Evolutionary conservation across 495 filamentous ascomycete genomes (phyloP).

Genomic region (Antarctomyces pellizariae): DNA sequence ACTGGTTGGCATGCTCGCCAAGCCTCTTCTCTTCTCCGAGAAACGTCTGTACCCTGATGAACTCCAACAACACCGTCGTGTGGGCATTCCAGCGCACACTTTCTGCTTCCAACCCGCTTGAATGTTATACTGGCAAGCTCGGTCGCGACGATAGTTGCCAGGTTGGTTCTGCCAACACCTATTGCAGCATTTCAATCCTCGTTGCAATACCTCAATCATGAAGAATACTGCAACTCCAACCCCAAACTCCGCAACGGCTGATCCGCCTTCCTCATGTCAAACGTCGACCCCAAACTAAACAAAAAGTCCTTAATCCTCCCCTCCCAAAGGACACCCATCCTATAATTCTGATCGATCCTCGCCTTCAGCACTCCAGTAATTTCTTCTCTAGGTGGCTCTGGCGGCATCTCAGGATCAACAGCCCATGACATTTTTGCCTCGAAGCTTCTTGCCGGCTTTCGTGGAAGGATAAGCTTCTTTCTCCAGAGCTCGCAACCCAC

Average conservation of each 20-base stretch:
- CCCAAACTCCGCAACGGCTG: conserved; percentile 55
- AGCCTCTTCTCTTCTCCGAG: no score
- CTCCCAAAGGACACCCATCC: conserved; percentile 77
- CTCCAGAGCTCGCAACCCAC: conserved; percentile 82
- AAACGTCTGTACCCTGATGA: no score
- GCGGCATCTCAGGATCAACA: conserved; percentile 15
- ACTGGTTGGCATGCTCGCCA: no score
- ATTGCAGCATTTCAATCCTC: no score
- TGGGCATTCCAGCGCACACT: no score
- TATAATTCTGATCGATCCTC: conserved; percentile 61
- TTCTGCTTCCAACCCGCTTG: no score
- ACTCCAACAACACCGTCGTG: no score
- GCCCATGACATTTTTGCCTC: conserved; percentile 31
- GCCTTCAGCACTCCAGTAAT: conserved; percentile 79
- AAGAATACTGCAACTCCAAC: conserved; percentile 78
- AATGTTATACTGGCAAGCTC: no score
- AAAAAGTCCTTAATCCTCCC: conserved; percentile 79
- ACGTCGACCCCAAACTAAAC: conserved; percentile 64
- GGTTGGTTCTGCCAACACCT: no score
- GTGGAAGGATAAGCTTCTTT: conserved; percentile 15
- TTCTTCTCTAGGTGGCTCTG: conserved; percentile 24
- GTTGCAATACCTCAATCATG: conserved; percentile 29
- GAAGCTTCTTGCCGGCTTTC: conserved; percentile 22
- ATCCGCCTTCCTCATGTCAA: conserved; percentile 49
- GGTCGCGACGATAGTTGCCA: no score